phyloP scores from a whole-genome alignment of 306 rosid species.

The Vigna mungo region DNA sequence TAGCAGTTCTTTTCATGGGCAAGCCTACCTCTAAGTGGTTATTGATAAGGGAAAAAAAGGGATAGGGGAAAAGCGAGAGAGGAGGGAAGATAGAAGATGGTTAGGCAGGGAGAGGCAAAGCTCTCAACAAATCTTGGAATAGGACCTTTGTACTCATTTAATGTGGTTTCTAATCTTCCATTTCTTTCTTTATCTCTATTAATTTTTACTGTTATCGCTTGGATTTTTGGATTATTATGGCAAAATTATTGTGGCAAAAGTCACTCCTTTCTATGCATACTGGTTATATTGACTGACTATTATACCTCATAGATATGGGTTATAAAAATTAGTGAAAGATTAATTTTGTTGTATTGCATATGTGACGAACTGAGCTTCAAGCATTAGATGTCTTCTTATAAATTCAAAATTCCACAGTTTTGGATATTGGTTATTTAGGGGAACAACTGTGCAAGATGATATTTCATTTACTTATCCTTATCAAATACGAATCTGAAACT shows the following conservation, averaged over 20 bases:
- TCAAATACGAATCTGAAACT: no score
- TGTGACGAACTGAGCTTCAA: no score
- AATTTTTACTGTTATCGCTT: slow-evolving; percentile 17
- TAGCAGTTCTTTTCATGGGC: no score
- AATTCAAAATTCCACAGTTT: slow-evolving; percentile 3
- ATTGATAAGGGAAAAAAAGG: no score
- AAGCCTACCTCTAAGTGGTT: no score
- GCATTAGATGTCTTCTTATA: not conserved
- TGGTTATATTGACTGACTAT: slow-evolving; percentile 10
- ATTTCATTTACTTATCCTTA: no score
- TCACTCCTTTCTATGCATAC: no score
- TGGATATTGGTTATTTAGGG: slow-evolving; percentile 1
- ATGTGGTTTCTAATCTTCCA: slow-evolving; percentile 20
- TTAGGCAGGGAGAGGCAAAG: no score
- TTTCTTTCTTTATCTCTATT: not conserved
- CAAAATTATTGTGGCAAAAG: slow-evolving; percentile 3
- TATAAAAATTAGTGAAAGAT: not conserved
- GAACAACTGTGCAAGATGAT: not conserved
- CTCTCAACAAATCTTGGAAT: no score
- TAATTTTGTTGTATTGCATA: not conserved
- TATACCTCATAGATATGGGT: slow-evolving; percentile 18
- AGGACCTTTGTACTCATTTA: no score
- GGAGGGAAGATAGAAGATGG: no score
- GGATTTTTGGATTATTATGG: not conserved
- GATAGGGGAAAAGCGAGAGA: no score